Conservation (phyloP, 2,329 filamentous ascomycete genomes). For the Calonectria pseudoturangicola region DNA sequence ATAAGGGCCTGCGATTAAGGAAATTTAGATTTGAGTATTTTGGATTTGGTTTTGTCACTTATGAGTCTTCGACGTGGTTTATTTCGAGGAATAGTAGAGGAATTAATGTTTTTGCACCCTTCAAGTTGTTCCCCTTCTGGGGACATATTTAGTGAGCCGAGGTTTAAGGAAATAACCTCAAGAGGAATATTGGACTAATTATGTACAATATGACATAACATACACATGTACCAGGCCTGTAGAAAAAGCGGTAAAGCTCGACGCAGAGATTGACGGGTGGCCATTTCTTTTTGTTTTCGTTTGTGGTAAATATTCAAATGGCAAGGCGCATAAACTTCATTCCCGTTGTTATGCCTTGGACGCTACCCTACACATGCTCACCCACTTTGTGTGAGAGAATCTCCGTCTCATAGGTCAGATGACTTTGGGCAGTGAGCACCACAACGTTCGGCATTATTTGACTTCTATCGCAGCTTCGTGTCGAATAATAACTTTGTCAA, state of each 20-base stretch:
- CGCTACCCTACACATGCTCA: slow-evolving; percentile 15
- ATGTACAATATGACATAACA: too few species aligned
- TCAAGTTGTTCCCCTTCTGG: too few species aligned
- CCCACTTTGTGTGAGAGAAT: slow-evolving; percentile 15
- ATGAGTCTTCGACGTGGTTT: too few species aligned
- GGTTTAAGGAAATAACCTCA: too few species aligned
- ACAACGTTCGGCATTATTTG: slow-evolving; percentile 4
- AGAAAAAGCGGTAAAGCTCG: too few species aligned
- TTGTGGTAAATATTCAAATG: neutral
- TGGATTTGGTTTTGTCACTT: neutral
- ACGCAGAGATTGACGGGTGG: too few species aligned
- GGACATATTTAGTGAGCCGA: too few species aligned
- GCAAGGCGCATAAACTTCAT: slow-evolving; percentile 17
- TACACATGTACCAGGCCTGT: too few species aligned
- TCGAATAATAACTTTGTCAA: neutral
- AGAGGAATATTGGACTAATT: too few species aligned
- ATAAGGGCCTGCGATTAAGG: neutral
- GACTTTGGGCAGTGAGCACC: slow-evolving; percentile 22
- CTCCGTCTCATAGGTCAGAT: slow-evolving; percentile 19
- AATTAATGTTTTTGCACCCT: too few species aligned
- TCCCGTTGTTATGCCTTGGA: neutral
- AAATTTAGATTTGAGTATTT: neutral
- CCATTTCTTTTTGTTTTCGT: too few species aligned
- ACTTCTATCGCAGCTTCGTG: slow-evolving; percentile 3
- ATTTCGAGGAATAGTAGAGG: too few species aligned